Percentiles rank a stretch among this genome's conserved stretches.
Evolutionary conservation across 2,329 filamentous ascomycete species (phyloP).

Genomic region (Onygena corvina): DNA sequence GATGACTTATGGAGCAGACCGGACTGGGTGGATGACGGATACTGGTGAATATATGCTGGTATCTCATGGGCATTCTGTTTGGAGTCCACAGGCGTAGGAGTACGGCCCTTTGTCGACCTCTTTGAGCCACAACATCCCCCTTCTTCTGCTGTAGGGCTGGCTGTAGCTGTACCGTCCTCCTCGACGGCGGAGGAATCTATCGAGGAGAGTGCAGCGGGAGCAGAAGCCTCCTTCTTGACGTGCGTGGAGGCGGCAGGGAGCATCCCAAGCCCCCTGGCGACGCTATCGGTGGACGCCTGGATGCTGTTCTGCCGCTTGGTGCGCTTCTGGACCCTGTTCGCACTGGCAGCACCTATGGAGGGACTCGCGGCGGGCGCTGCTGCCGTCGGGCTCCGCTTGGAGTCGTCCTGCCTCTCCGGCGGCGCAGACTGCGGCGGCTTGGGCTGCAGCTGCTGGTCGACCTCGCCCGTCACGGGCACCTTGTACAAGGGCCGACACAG

Average conservation of each 20-base stretch:
- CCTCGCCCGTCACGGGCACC: slow-evolving; percentile 22
- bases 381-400: too few species aligned
- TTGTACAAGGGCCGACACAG: slow-evolving; percentile 33
- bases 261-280: slow-evolving; percentile 25
- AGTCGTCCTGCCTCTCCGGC: too few species aligned
- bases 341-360: too few species aligned
- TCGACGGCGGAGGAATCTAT: not conserved
- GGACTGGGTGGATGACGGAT: not conserved
- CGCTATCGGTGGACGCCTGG: slow-evolving; percentile 25
- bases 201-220: not conserved
- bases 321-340: slow-evolving; percentile 28
- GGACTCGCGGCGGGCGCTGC: slow-evolving; percentile 16
- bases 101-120: not conserved
- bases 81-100: not conserved
- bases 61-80: not conserved
- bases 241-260: not conserved
- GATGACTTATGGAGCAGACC: not conserved
- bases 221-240: slow-evolving; percentile 2
- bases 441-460: slow-evolving; percentile 12
- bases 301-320: slow-evolving; percentile 25
- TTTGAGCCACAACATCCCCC: slow-evolving; percentile 3
- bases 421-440: not conserved
- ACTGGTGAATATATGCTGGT: not conserved
- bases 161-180: not conserved
- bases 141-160: not conserved